Percentiles rank a stretch among this genome's conserved stretches.
phyloP scores from a whole-genome alignment of 768 basidiomycete genomes.

The Boletus sp. region DNA sequence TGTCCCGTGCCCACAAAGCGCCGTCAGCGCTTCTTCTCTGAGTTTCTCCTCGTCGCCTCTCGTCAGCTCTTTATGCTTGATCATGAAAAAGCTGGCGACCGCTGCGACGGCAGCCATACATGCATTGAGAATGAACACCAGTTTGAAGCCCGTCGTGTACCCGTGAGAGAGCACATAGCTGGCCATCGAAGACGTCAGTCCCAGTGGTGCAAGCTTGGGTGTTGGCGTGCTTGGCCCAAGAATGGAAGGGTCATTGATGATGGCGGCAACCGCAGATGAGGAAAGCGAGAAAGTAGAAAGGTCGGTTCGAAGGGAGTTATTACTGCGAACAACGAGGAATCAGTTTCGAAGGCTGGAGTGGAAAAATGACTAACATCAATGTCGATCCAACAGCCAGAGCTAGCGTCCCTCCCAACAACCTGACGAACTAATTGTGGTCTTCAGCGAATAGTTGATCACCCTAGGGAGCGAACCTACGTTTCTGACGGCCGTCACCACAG shows the following conservation, averaged over 20 bases:
- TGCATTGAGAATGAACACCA: conserved; percentile 61
- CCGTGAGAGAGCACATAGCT: conserved; percentile 43
- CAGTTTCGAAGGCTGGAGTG: conserved; percentile 2
- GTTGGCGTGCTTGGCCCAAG: conserved; percentile 32
- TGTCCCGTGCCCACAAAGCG: neutral
- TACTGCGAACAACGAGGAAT: conserved; percentile 21
- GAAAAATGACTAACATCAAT: conserved; percentile 40
- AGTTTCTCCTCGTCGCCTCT: conserved; percentile 53
- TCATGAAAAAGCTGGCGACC: conserved; percentile 55
- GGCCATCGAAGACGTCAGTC: conserved; percentile 38
- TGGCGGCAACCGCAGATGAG: conserved; percentile 34
- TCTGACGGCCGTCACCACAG: conserved; percentile 66
- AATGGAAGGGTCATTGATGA: conserved; percentile 49
- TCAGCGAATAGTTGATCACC: conserved; percentile 2
- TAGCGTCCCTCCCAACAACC: conserved; percentile 67
- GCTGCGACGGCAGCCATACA: conserved; percentile 51
- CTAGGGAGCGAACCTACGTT: conserved; percentile 39
- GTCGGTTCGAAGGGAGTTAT: conserved; percentile 45
- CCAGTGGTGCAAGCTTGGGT: conserved; percentile 30
- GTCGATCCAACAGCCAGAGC: conserved; percentile 60
- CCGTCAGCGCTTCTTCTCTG: conserved; percentile 37
- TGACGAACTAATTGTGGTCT: conserved; percentile 48
- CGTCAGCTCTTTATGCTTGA: conserved; percentile 58
- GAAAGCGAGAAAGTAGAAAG: conserved; percentile 40
- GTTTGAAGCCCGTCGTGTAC: conserved; percentile 54